phyloP scores from a whole-genome alignment of 768 basidiomycete genomes.

The Strobilomyces confusus region DNA sequence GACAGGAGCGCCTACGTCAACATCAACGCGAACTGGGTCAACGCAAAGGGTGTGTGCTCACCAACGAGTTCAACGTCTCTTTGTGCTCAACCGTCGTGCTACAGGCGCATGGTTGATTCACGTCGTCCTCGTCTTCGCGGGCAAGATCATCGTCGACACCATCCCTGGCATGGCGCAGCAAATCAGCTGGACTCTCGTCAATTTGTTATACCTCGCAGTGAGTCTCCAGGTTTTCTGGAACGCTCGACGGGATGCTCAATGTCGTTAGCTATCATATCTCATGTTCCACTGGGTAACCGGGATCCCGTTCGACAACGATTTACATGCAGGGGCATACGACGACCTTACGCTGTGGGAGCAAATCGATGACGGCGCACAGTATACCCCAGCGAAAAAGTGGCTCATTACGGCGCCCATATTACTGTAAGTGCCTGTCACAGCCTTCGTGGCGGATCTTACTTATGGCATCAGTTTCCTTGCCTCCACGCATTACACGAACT shows the following conservation, averaged over 20 bases:
- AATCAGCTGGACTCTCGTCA: conserved; percentile 93
- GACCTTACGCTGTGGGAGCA: conserved; percentile 99
- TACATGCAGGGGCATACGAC: conserved; percentile 92
- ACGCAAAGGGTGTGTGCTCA: conserved; percentile 66
- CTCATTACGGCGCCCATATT: conserved; percentile 83
- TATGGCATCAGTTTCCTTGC: conserved; percentile 70
- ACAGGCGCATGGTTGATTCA: conserved; percentile 98
- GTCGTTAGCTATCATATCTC: conserved; percentile 78
- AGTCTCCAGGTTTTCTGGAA: conserved; percentile 25
- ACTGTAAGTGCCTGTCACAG: conserved; percentile 54
- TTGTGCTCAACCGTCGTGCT: not conserved
- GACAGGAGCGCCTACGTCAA: conserved; percentile 81
- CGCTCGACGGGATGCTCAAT: conserved; percentile 2
- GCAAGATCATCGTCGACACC: conserved; percentile 91
- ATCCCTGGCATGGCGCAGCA: conserved; percentile 93
- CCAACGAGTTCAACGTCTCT: conserved; percentile 9
- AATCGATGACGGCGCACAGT: conserved; percentile 97
- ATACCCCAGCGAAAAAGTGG: conserved; percentile 99
- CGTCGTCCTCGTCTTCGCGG: conserved; percentile 83
- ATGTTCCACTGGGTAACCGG: conserved; percentile 99
- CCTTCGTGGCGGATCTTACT: not conserved
- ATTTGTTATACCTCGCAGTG: conserved; percentile 86
- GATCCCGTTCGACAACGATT: conserved; percentile 86
- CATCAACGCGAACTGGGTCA: conserved; percentile 91
- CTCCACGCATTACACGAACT: conserved; percentile 97